phyloP scores from a whole-genome alignment of 2,329 filamentous ascomycete genomes.

The Cryphonectria japonica region DNA sequence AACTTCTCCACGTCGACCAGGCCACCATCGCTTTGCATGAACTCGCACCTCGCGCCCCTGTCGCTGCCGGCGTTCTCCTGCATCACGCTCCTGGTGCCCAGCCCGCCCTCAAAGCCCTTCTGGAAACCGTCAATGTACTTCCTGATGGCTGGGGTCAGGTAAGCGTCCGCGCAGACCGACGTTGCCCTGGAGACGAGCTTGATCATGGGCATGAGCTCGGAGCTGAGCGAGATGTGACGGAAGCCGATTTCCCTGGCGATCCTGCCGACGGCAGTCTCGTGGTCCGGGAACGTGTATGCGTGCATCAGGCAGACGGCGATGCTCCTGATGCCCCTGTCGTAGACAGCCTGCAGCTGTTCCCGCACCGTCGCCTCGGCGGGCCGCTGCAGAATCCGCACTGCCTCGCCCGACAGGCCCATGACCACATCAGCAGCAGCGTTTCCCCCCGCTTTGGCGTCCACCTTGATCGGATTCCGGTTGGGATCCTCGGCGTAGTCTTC shows the following conservation, averaged over 20 bases:
- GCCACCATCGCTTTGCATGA: conserved; percentile 88
- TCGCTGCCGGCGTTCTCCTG: conserved; percentile 64
- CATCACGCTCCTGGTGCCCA: conserved; percentile 77
- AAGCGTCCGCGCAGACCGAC: conserved; percentile 79
- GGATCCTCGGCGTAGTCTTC: conserved; percentile 94
- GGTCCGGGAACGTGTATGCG: conserved; percentile 86
- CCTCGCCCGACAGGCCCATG: conserved; percentile 73
- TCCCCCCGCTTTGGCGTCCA: conserved; percentile 57
- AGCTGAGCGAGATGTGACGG: conserved; percentile 77
- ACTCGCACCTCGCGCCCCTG: conserved; percentile 82
- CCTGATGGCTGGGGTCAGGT: conserved; percentile 77
- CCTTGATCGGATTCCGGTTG: conserved; percentile 58
- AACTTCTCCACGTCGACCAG: conserved; percentile 78
- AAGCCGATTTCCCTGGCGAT: conserved; percentile 83
- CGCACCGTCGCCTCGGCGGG: conserved; percentile 62
- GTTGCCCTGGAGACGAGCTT: conserved; percentile 77
- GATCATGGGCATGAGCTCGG: conserved; percentile 89
- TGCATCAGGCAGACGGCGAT: conserved; percentile 93
- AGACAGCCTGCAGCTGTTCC: conserved; percentile 67
- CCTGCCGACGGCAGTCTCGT: conserved; percentile 77
- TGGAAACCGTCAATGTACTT: conserved; percentile 77
- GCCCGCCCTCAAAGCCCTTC: conserved; percentile 76
- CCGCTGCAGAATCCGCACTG: conserved; percentile 69
- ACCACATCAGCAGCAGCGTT: conserved; percentile 57
- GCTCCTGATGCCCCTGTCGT: conserved; percentile 72